Base-by-base conservation (phyloP, 2,329 filamentous ascomycete species). In the Penicillium sp. region DNA sequence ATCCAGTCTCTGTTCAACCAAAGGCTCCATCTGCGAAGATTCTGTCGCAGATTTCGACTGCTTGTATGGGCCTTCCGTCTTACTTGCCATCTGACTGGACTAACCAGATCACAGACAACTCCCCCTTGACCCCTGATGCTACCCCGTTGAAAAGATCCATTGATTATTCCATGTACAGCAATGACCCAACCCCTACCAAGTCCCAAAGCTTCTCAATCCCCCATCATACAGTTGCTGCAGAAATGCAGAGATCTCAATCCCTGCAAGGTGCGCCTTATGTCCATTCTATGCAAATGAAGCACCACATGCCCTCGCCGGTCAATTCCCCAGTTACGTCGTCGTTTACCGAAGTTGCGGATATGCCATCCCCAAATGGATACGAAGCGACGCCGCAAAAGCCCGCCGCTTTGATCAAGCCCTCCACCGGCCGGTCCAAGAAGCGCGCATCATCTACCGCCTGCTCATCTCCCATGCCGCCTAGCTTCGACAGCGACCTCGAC, bases 51-150 rank as follows among this genome's bases (percentile, higher is more conserved):
- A 89, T 84, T 49, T 86, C 84, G 49, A 77, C 76, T 56, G 56
- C 53, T 41, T 61, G 59, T 60, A 55, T 47, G 59, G 37, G 4
- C 18, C 10, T 18, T 10, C 3, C 14, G 11, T 18, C 5, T 16
- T 7, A 10, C 8, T 18, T 0, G 27, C 27, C 4, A 12, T 16
- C 3, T 13, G 11, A 28, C n/a, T 11, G 16, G 7, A 10, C 14
- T 34, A 34, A 48, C 22, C 12, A 35, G 39, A 35, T 42, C 2
- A 3, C 47, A 61, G 59, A 61, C 34, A 54, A 44, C 33, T 59
- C 58, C 34, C 85, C 85, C 49, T 79, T 84, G 38, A 88, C 86
- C 25, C 85, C 86, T 45, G 80, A 79, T 60, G 80, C 82, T 44
- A 87, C 83, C 16, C 84, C 85, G 12, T 68, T 72, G 60, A 72